Evolutionary conservation across 345 rosid species (phyloP).

Genomic region (Ricinus communis): DNA sequence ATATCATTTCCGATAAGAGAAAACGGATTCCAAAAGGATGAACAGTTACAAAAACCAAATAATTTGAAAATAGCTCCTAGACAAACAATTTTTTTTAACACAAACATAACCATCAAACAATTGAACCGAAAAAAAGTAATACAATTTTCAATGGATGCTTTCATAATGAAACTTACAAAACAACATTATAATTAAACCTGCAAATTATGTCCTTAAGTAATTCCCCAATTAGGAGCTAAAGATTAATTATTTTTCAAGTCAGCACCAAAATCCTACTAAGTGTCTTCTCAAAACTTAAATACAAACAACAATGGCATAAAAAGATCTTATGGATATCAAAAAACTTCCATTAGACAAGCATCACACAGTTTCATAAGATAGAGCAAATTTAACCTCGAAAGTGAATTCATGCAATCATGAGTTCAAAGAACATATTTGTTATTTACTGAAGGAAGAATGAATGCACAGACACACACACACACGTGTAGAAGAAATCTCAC

Average conservation of each 20-base stretch:
- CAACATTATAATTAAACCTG: background rate
- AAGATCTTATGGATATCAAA: background rate
- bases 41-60: background rate
- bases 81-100: background rate
- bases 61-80: background rate
- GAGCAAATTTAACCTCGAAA: background rate
- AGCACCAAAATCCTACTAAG: background rate
- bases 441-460: conserved; percentile 14
- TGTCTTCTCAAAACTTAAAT: background rate
- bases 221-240: background rate
- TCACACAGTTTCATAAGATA: background rate
- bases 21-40: background rate
- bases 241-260: background rate
- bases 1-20: background rate
- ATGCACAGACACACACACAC: background rate
- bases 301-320: no score
- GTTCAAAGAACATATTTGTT: background rate
- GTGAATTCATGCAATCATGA: conserved; percentile 1
- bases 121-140: background rate
- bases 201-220: background rate
- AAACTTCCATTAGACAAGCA: background rate
- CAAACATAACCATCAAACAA: background rate
- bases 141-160: background rate
- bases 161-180: background rate
- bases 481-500: conserved; percentile 45